Evolutionary conservation across 352 stramenopile genomes (phyloP), one percentile per base, ranked within the genome.

Genomic region (Pythium diclinum): DNA sequence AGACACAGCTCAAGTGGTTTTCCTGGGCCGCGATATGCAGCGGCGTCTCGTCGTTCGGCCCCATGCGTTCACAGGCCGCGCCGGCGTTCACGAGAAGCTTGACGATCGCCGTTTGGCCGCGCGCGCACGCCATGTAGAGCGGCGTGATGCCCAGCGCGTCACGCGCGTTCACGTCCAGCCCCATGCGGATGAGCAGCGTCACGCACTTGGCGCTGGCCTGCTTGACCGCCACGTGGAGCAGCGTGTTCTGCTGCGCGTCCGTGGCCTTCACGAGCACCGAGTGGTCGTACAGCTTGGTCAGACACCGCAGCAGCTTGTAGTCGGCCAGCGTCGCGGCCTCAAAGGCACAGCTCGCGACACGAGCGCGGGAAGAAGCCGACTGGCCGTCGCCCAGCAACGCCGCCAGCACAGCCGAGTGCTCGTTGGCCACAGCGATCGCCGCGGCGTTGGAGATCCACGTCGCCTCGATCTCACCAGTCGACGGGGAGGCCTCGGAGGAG

Each of bases 21-120:
- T 94, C 85, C 70, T 94, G 85, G 9, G 83, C 83, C 3, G 85
- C 83, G 28, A 94, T 88, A 61, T 94, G 85, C 36, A 94, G 72
- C 19, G 85, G 75, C 10, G 78, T 89, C 72, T 94, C 83, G 36
- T 83, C 80, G 61, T 84, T 86, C 1, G 85, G 85, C 3, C 85
- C 85, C 34, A 90, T 83, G 19, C 76, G 55, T 6, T 64, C 68
- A 57, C 77, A 85, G 59, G 71, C 73, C 8, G 83, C 83, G 13
- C 82, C 82, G 11, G 79, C 79, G 48, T 85, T 60, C 19, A 94
- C 51, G 21, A 94, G 67, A 40, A 83, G 58, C 42, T 78, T 74
- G 46, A 88, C 85, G 34, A 91, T 83, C 38, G 74, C 66, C 25
- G 75, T 75, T 56, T 88, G 76, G 21, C 85, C 85, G 16, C 82